These are phyloP conservation scores for Thinopyrum obtusiflorum DNA, from an alignment of 202 grass and related monocot genomes.

Conservation along the genomic window DNA sequence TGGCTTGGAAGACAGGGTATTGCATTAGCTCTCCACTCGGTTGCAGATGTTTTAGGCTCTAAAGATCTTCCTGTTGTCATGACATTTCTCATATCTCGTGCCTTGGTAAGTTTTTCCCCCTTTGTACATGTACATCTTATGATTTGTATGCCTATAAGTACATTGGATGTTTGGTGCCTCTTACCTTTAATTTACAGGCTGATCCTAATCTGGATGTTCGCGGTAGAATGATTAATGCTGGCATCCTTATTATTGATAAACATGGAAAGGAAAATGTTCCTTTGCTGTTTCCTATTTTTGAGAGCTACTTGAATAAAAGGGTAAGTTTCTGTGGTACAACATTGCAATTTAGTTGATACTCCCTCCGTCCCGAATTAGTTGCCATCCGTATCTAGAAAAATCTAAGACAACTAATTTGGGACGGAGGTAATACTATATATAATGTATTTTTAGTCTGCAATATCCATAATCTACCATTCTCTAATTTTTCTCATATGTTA, in stretches of 20 bases:
- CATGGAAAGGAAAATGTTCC: conserved; percentile 98
- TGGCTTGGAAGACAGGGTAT: conserved; percentile 96
- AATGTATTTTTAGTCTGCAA: conserved; percentile 16
- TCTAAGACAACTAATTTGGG: too few species aligned
- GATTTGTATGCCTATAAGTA: neutral
- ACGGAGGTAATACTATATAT: neutral
- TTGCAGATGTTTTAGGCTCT: conserved; percentile 80
- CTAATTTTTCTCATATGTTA: conserved; percentile 8
- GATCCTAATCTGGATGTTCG: conserved; percentile 94
- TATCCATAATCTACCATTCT: neutral
- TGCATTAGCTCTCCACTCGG: conserved; percentile 88
- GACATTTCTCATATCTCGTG: conserved; percentile 97
- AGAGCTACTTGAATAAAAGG: conserved; percentile 98
- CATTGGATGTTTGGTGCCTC: conserved; percentile 26
- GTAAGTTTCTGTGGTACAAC: conserved; percentile 31
- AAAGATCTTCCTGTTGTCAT: conserved; percentile 96
- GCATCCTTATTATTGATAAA: conserved; percentile 92
- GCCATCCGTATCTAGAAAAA: too few species aligned
- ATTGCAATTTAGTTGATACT: conserved; percentile 20
- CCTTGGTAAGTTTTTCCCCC: conserved; percentile 54
- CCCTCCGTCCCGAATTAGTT: too few species aligned
- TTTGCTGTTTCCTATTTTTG: conserved; percentile 98
- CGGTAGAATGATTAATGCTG: conserved; percentile 96
- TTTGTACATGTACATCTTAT: conserved; percentile 25
- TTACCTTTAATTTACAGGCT: conserved; percentile 52